These are phyloP conservation scores for Penicillium sp. DNA, from an alignment of 2,329 filamentous ascomycete genomes.

Conservation along the genomic window DNA sequence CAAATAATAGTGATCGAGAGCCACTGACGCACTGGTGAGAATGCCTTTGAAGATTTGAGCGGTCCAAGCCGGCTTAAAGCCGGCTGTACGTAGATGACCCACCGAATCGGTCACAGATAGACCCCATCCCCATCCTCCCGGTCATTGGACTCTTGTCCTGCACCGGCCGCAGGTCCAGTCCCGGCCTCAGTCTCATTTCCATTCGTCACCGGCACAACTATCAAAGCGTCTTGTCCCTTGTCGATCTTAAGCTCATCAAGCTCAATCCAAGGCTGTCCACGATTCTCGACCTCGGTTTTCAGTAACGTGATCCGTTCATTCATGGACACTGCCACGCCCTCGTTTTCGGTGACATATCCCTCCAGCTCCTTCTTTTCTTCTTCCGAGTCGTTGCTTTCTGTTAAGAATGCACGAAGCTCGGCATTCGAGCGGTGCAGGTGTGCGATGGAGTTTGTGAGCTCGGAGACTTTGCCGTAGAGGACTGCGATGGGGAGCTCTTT, in stretches of 20 bases:
- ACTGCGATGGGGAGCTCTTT: constrained; percentile 57
- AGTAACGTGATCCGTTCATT: constrained; percentile 55
- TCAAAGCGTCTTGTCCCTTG: constrained; percentile 21
- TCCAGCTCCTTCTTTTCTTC: constrained; percentile 44
- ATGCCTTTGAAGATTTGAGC: background rate
- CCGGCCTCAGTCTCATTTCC: constrained; percentile 13
- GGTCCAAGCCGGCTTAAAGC: background rate
- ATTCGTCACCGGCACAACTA: constrained; percentile 24
- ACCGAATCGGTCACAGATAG: constrained; percentile 30
- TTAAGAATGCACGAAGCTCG: constrained; percentile 54
- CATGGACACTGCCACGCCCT: constrained; percentile 57
- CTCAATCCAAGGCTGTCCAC: constrained; percentile 56
- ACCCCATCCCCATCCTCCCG: constrained; percentile 32
- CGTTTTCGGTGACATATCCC: constrained; percentile 55
- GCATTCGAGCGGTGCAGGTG: constrained; percentile 60
- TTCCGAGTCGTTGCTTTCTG: constrained; percentile 52
- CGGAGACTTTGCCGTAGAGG: constrained; percentile 61
- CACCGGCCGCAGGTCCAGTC: background rate
- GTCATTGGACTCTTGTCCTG: constrained; percentile 5
- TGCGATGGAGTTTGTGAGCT: constrained; percentile 59
- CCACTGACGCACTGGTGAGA: background rate
- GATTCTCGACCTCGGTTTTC: constrained; percentile 52
- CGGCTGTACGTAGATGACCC: background rate
- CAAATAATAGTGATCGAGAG: background rate
- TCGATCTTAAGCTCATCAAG: constrained; percentile 24